Evolutionary conservation across 225 moss, liverwort and hornwort species (phyloP), one percentile per base, ranked within the genome.

Genomic region (Polytrichum formosum): DNA sequence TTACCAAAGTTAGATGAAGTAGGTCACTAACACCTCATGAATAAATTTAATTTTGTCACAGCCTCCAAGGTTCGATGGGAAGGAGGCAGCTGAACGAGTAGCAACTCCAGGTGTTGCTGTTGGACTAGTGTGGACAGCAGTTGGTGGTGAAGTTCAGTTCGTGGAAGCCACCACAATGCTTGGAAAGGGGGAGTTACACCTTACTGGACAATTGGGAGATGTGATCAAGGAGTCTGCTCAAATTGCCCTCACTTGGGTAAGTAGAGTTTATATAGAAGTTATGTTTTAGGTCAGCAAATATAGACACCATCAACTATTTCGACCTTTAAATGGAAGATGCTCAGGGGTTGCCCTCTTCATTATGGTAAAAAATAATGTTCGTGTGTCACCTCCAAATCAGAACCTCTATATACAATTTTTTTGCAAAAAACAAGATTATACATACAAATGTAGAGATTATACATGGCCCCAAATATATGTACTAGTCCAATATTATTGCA

Each of bases 51-150:
- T 56, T 30, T 73, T 67, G 22, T 55, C 46, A 13, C 73, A 83
- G 83, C 83, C 83, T 68, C 83, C 83, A 28, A 77, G 74, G 25
- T 83, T 77, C 58, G 83, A 79, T 77, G 83, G 83, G 55, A 83
- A 79, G 71, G 83, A 83, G 73, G 79, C 83, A 73, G 79, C 83
- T 68, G 83, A 83, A 61, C 67, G 83, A 79, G 83, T 83, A 67
- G 74, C 79, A 22, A 79, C 76, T 59, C 83, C 79, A 27, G 83
- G 83, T 26, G 82, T 82, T 68, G 82, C 78, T 33, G 78, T 82
- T 18, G 78, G 82, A 65, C 66, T 82, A 65, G 78, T 78, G 65
- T 82, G 78, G 82, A 82, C 82, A 65, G 78, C 74, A 30, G 78
- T 82, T 5, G 82, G 82, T 65, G 82, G 82, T 55, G 78, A 78